A percentile compares a stretch with the other conserved stretches of the same genome.
Evolutionary conservation across 257 asterid species (phyloP).

Genomic region (Solanum stenotomum): DNA sequence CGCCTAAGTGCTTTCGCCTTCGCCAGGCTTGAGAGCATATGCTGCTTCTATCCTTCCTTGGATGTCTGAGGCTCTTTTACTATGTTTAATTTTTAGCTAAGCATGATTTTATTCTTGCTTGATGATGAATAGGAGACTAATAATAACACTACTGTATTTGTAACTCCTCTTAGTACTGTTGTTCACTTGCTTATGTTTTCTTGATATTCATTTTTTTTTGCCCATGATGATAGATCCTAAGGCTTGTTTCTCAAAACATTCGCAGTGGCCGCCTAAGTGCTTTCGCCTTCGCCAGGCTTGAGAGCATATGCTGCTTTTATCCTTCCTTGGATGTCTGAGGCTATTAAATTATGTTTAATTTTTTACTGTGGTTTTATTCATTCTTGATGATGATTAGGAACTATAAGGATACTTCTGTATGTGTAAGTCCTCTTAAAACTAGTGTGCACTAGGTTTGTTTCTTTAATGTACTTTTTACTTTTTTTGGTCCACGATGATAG

Average conservation of each 20-base stretch:
- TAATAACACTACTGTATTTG: neutral
- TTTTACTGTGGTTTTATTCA: neutral
- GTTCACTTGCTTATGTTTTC: neutral
- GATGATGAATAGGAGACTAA: neutral
- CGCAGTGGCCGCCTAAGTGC: conserved; percentile 59
- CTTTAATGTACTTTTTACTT: neutral
- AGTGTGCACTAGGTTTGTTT: neutral
- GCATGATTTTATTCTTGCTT: neutral
- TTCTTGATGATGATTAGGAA: neutral
- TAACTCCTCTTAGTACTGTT: neutral
- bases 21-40: too few species aligned
- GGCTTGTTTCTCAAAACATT: conserved; percentile 60
- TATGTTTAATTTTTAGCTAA: too few species aligned
- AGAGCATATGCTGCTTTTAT: conserved; percentile 37
- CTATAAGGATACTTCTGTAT: neutral
- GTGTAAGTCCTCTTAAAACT: neutral
- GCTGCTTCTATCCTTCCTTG: too few species aligned
- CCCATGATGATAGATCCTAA: neutral
- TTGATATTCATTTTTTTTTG: neutral
- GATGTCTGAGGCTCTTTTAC: too few species aligned
- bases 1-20: too few species aligned
- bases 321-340: conserved; percentile 67
- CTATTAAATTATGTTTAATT: neutral
- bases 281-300: conserved; percentile 54
- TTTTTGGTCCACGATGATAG: conserved; percentile 26